Evolutionary conservation across 306 rosid genomes (phyloP).

Genomic region (Prunus padus): DNA sequence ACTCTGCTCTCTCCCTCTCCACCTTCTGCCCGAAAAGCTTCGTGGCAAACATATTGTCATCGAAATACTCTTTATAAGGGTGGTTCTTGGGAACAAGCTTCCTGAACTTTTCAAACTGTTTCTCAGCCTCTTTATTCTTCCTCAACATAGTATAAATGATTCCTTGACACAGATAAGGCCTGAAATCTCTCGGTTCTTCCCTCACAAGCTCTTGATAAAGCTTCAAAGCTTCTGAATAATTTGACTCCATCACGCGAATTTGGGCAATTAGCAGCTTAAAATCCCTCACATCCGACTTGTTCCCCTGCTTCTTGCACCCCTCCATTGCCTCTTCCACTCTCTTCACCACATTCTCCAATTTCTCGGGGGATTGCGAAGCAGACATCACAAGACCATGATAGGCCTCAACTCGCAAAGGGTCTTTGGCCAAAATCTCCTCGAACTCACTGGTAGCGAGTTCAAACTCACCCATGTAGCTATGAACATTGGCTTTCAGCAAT

Average conservation of each 20-base stretch:
- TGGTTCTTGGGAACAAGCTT: conserved; percentile 76
- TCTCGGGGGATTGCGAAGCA: conserved; percentile 34
- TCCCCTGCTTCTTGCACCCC: conserved; percentile 45
- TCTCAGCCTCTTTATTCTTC: conserved; percentile 74
- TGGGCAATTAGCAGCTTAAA: conserved; percentile 86
- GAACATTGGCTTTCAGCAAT: conserved; percentile 67
- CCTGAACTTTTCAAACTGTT: conserved; percentile 69
- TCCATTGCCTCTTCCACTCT: conserved; percentile 55
- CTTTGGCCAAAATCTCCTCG: conserved; percentile 51
- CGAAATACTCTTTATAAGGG: conserved; percentile 71
- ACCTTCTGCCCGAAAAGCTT: conserved; percentile 48
- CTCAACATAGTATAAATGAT: conserved; percentile 70
- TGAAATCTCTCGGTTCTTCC: conserved; percentile 84
- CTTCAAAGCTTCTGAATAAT: conserved; percentile 62
- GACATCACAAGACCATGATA: conserved; percentile 74
- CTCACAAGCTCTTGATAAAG: conserved; percentile 68
- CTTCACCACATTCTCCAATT: conserved; percentile 29
- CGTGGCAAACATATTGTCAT: conserved; percentile 67
- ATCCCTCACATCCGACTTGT: conserved; percentile 65
- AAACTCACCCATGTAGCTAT: conserved; percentile 38
- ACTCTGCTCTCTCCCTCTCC: conserved; percentile 37
- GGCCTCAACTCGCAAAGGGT: conserved; percentile 63
- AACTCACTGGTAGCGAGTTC: conserved; percentile 51
- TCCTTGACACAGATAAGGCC: conserved; percentile 87
- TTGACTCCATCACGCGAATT: conserved; percentile 64